These are phyloP conservation scores for Eutypella sp. DNA, from an alignment of 2,329 filamentous ascomycete genomes.

Conservation along the genomic window DNA sequence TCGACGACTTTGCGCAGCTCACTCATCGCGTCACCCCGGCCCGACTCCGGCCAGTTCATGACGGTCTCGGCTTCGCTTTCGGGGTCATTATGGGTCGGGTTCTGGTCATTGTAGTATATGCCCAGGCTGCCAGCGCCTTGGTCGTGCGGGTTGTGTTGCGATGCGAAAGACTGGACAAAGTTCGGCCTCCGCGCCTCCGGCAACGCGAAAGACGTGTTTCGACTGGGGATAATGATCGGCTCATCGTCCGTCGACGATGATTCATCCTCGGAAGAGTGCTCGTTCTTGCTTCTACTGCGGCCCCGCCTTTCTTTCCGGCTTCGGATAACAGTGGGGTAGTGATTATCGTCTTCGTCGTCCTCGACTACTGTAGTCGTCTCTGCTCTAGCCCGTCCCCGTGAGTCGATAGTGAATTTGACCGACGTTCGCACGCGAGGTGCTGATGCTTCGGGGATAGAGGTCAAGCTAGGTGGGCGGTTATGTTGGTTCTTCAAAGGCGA, in stretches of 20 bases:
- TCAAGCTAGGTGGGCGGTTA: conserved; percentile 45
- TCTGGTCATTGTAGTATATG: conserved; percentile 30
- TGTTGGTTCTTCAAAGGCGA: conserved; percentile 52
- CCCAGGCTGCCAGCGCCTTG: conserved; percentile 40
- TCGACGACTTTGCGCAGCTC: conserved; percentile 56
- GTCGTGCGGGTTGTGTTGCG: conserved; percentile 45
- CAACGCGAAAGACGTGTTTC: conserved; percentile 53
- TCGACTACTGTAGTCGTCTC: conserved; percentile 44
- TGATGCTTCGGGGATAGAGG: conserved; percentile 53
- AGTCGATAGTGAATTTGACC: conserved; percentile 59
- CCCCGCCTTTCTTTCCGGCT: conserved; percentile 13
- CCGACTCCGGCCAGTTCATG: conserved; percentile 37
- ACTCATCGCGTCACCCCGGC: conserved; percentile 52
- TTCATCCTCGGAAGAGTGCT: conserved; percentile 45
- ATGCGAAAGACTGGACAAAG: conserved; percentile 39
- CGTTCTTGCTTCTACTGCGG: conserved; percentile 24
- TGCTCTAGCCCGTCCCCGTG: conserved; percentile 53
- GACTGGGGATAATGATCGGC: conserved; percentile 59
- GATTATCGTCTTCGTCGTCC: conserved; percentile 17
- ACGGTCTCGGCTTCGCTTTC: conserved; percentile 59
- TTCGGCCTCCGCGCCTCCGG: conserved; percentile 47
- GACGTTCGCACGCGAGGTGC: conserved; percentile 45
- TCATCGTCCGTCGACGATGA: conserved; percentile 60
- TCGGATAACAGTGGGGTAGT: conserved; percentile 14
- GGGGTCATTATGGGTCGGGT: conserved; percentile 28